Conservation (phyloP, 2,329 filamentous ascomycete species). For the Claviceps monticola region DNA sequence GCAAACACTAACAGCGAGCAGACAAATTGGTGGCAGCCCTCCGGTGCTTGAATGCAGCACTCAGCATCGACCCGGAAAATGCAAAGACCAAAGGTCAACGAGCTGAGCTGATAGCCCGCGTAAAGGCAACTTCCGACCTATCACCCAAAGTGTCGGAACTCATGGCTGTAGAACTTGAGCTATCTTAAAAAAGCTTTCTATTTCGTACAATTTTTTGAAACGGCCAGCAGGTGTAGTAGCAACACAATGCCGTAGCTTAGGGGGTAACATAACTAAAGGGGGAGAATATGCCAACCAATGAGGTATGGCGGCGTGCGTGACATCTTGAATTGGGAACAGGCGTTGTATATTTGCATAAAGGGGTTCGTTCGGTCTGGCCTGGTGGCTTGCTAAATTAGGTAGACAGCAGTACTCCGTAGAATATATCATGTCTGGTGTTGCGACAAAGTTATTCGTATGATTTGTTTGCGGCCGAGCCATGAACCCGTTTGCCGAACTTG, state of each 20-base stretch:
- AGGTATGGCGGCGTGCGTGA: background rate
- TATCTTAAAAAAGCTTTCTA: constrained; percentile 11
- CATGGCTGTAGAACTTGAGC: constrained; percentile 53
- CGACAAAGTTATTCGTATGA: no score
- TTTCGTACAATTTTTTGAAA: background rate
- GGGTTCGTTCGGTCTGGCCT: background rate
- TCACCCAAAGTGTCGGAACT: constrained; percentile 53
- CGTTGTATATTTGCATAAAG: background rate
- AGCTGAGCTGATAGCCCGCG: constrained; percentile 51
- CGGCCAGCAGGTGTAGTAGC: background rate
- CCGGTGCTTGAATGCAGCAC: constrained; percentile 66
- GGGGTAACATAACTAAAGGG: background rate
- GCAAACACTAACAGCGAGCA: constrained; percentile 20
- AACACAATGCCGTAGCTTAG: background rate
- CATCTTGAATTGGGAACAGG: background rate
- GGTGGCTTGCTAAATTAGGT: no score
- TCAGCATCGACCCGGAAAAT: constrained; percentile 53
- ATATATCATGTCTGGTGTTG: no score
- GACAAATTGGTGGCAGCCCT: constrained; percentile 81
- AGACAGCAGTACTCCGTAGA: no score
- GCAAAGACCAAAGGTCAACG: constrained; percentile 64
- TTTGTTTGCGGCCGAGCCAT: no score
- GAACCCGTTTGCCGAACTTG: no score
- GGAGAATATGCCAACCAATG: background rate
- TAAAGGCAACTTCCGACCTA: constrained; percentile 43